Conservation (phyloP, 257 asterid species). For the Fraxinus cuspidata region DNA sequence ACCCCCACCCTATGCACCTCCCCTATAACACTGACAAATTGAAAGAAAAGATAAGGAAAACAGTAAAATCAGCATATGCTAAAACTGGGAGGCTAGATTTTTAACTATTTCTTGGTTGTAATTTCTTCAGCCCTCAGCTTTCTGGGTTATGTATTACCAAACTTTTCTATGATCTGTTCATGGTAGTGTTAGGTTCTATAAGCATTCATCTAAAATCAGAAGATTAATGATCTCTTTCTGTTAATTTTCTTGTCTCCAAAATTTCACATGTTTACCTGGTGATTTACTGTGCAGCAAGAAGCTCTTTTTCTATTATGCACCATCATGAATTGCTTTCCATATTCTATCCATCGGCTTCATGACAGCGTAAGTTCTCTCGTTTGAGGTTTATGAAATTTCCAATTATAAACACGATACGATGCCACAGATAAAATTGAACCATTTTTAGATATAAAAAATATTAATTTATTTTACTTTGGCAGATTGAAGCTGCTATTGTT, state of each 20-base stretch:
- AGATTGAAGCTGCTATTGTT: conserved; percentile 85
- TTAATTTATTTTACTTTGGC: conserved; percentile 18
- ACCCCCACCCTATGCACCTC: no score
- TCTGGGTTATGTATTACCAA: not conserved
- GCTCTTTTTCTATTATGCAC: conserved; percentile 60
- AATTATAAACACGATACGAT: not conserved
- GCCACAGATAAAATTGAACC: not conserved
- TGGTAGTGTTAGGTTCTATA: not conserved
- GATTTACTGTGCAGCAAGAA: conserved; percentile 65
- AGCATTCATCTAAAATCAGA: conserved; percentile 6
- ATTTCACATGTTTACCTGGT: conserved; percentile 24
- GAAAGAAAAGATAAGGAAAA: not conserved
- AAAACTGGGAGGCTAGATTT: not conserved
- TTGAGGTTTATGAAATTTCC: not conserved
- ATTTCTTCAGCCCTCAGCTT: not conserved
- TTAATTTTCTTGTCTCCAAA: not conserved
- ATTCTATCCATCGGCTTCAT: conserved; percentile 65
- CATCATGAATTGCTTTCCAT: conserved; percentile 59
- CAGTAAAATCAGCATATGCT: not conserved
- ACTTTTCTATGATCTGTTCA: not conserved
- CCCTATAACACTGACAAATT: not conserved
- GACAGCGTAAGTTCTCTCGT: conserved; percentile 63
- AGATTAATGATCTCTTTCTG: conserved; percentile 14
- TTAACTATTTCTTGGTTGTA: conserved; percentile 1
- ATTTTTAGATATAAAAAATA: not conserved